These are phyloP conservation scores for Globisporangium orthogonon DNA, from an alignment of 352 stramenopile species.

Conservation along the genomic window DNA sequence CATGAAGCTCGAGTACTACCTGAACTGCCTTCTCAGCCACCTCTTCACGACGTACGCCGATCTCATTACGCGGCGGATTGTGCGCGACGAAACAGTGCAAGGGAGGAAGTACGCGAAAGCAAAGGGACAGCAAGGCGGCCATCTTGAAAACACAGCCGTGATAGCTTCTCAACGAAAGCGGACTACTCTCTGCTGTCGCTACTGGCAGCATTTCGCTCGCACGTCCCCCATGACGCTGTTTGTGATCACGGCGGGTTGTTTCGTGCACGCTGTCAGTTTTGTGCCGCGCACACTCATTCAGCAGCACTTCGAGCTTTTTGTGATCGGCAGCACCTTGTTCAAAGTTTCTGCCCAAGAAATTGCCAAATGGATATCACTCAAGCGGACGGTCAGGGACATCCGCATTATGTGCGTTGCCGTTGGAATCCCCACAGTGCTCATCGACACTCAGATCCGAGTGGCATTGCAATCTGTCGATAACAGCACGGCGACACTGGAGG, in stretches of 20 bases:
- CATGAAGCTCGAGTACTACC: too few species aligned
- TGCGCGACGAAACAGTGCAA: too few species aligned
- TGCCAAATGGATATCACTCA: constrained; percentile 19
- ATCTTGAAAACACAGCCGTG: too few species aligned
- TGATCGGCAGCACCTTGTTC: constrained; percentile 15
- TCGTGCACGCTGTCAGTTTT: background rate
- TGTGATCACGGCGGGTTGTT: background rate
- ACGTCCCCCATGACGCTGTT: background rate
- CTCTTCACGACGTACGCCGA: background rate
- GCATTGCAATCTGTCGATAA: background rate
- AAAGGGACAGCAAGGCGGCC: too few species aligned
- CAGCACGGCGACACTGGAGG: constrained; percentile 1
- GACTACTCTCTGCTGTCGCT: too few species aligned
- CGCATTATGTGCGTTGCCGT: constrained; percentile 33
- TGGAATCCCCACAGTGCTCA: constrained; percentile 14
- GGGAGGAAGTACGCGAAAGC: too few species aligned
- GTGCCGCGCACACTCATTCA: too few species aligned
- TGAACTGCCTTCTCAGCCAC: background rate
- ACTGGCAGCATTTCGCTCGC: too few species aligned
- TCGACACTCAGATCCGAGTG: constrained; percentile 16
- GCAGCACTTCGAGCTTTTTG: constrained; percentile 6
- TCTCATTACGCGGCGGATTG: background rate
- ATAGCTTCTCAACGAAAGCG: too few species aligned
- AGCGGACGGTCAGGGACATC: constrained; percentile 20
- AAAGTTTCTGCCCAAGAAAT: constrained; percentile 32